Evolutionary conservation across 176 grass and related monocot genomes (phyloP).

Genomic region (Elaeis guineensis): DNA sequence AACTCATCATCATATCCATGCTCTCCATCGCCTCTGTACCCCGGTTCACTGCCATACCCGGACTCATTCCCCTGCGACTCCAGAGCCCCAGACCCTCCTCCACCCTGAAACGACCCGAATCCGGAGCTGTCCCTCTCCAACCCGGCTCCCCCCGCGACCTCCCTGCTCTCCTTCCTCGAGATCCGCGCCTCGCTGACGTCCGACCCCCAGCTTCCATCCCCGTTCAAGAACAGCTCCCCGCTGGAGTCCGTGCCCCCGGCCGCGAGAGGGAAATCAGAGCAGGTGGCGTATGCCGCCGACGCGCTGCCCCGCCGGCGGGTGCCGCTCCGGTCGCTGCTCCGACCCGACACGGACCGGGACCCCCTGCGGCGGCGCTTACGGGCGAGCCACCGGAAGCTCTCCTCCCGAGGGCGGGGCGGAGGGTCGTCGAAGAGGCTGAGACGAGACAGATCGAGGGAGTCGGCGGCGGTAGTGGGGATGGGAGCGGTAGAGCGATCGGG

Average conservation of each 20-base stretch:
- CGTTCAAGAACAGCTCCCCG: constrained; percentile 47
- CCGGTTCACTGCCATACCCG: constrained; percentile 71
- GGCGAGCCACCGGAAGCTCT: constrained; percentile 47
- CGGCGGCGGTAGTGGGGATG: constrained; percentile 10
- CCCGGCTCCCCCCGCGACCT: background rate
- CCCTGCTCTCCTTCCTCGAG: constrained; percentile 6
- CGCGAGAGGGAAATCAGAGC: constrained; percentile 62
- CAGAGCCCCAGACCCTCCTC: background rate
- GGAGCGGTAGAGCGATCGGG: constrained; percentile 62
- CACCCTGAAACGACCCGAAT: constrained; percentile 19
- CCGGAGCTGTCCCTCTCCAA: constrained; percentile 44
- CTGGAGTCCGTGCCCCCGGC: constrained; percentile 68
- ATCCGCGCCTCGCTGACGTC: constrained; percentile 67
- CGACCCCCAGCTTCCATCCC: constrained; percentile 43
- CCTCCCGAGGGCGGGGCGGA: constrained; percentile 34
- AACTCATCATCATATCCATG: constrained; percentile 68
- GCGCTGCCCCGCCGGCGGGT: constrained; percentile 19
- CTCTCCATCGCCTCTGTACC: constrained; percentile 73
- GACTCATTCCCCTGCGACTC: constrained; percentile 49
- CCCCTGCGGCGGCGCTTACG: constrained; percentile 55
- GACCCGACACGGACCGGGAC: constrained; percentile 62
- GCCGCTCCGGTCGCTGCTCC: constrained; percentile 66
- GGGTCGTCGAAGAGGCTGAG: constrained; percentile 29
- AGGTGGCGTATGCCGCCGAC: constrained; percentile 41
- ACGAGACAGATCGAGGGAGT: constrained; percentile 26